phyloP scores from a whole-genome alignment of 2,329 filamentous ascomycete genomes.

The Alternaria ethzedia region DNA sequence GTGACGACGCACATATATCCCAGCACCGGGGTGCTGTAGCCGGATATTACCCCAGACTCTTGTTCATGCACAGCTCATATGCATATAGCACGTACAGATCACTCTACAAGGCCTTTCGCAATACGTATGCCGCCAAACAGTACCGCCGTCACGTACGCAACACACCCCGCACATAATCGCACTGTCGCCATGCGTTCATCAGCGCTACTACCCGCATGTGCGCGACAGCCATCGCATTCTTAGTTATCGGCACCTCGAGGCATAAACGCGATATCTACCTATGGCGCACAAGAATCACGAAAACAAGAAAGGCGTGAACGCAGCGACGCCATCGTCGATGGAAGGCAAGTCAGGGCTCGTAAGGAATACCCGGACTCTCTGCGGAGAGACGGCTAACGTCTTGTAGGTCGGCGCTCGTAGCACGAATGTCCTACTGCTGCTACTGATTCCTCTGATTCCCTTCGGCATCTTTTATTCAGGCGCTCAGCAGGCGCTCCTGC shows the following conservation, averaged over 20 bases:
- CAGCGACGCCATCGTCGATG: neutral
- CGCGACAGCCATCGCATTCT: no score
- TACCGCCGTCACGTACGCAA: neutral
- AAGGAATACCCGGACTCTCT: neutral
- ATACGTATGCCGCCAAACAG: neutral
- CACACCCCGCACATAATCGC: neutral
- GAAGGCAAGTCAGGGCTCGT: neutral
- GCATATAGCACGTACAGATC: neutral
- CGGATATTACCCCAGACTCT: neutral
- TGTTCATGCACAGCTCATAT: neutral
- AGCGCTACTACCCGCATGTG: neutral
- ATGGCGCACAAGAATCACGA: neutral
- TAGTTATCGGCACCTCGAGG: neutral
- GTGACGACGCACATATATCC: neutral
- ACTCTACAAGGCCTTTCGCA: neutral
- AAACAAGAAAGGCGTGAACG: neutral
- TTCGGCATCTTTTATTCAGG: neutral
- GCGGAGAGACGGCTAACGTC: neutral
- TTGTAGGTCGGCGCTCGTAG: neutral
- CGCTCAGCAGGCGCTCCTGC: conserved; percentile 5
- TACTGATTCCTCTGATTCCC: neutral
- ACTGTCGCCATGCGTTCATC: neutral
- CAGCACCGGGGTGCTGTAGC: neutral
- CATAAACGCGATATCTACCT: neutral
- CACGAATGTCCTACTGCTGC: neutral